phyloP scores from a whole-genome alignment of 75 land plant genomes.

The Picea glauca region DNA sequence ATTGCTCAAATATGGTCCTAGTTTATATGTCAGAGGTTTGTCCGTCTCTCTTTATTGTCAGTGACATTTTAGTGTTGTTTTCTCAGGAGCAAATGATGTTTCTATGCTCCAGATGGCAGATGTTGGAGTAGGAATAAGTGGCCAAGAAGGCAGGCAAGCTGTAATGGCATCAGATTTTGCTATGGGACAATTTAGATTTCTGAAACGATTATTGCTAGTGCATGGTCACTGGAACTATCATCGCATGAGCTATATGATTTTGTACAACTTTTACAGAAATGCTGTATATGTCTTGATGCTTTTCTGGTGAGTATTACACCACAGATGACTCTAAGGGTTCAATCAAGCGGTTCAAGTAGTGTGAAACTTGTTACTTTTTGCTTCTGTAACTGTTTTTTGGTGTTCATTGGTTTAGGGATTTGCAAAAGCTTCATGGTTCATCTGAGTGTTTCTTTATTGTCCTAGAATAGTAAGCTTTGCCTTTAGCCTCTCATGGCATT shows the following conservation, averaged over 20 bases:
- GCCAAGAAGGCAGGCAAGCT: conserved; percentile 94
- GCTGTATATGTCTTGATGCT: conserved; percentile 85
- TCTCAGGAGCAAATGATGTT: conserved; percentile 88
- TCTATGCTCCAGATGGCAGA: conserved; percentile 98
- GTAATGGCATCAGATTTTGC: conserved; percentile 98
- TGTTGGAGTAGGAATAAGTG: conserved; percentile 91
- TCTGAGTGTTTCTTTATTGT: background rate
- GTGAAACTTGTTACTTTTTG: no score
- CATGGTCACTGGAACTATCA: conserved; percentile 95
- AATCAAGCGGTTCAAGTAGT: no score
- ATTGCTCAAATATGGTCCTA: background rate
- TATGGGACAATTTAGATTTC: conserved; percentile 87
- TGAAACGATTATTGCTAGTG: conserved; percentile 66
- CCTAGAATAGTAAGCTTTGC: background rate
- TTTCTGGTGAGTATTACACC: conserved; percentile 58
- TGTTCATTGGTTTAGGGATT: background rate
- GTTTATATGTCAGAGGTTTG: background rate
- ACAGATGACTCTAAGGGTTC: no score
- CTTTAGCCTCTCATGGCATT: background rate
- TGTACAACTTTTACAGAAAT: conserved; percentile 91
- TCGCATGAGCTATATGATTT: conserved; percentile 71
- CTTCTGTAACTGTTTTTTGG: background rate
- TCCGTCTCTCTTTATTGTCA: background rate
- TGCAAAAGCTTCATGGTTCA: background rate
- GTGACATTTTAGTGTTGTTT: background rate